Evolutionary conservation across 768 basidiomycete species (phyloP), one percentile per base, ranked within the genome.

Genomic region (Podaxis rugospora): DNA sequence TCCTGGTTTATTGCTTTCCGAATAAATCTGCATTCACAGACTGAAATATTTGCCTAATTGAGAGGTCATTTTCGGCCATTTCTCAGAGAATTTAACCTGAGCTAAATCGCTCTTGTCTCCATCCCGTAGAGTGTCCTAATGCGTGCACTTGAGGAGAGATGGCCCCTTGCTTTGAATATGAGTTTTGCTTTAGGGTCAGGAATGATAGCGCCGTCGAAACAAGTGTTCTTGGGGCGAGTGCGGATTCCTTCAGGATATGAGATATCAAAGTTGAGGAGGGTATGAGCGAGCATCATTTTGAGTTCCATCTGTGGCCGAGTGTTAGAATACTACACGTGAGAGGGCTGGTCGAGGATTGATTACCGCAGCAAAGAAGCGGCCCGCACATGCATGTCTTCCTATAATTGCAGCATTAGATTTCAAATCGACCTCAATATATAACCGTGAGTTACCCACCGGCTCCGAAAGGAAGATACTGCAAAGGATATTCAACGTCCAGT

Each of bases 381-480:
- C 74, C 51, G 74, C 71, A 66, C 75, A 76, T 55, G 74, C 71
- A 65, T 75, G 72, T 28, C 71, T 69, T n/a, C 73, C 72, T 76
- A 57, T 32, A 62, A 65, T 56, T n/a, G 27, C 32, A 44, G 49
- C 32, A 21, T 57, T 28, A 10, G 25, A 32, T 14, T 57, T 50
- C 28, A 46, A 10, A 44, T n/a, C 6, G 6, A 37, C 23, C 9
- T 35, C 35, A 54, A 49, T 14, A 9, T 42, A n/a, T 32, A 1
- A 16, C 44, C 56, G 46, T 47, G 42, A 32, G 2, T 25, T 10
- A 49, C 63, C 54, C 63, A 75, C 75, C 75, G 61, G 72, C 72
- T 64, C 76, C 72, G 65, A 76, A 78, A n/a, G 74, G 73, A 47
- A 77, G 69, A 62, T 72, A 75, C 75, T 78, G 52, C 18, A 59